Conservation (phyloP, 2,329 filamentous ascomycete species). For the Claviceps quebecensis region DNA sequence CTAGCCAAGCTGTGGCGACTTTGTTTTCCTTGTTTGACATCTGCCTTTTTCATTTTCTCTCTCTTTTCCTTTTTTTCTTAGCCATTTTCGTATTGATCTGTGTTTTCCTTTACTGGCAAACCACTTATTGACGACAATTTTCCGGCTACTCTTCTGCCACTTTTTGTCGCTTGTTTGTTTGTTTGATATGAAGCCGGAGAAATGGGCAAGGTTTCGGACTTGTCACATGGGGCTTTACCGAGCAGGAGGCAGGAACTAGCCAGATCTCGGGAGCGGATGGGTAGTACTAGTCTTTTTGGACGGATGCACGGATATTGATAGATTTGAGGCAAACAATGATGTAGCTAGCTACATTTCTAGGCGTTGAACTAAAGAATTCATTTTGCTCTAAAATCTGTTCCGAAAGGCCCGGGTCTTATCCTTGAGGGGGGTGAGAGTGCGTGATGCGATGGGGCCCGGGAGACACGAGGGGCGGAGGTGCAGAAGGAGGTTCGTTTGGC, state of each 20-base stretch:
- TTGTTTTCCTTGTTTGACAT: conserved; percentile 9
- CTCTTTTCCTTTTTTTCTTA: conserved; percentile 11
- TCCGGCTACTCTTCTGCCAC: background rate
- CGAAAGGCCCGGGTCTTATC: too few relatives aligned
- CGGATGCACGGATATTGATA: background rate
- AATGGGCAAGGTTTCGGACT: background rate
- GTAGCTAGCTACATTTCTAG: conserved; percentile 5
- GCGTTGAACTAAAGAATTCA: too few relatives aligned
- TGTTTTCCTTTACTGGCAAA: conserved; percentile 9
- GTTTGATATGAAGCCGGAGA: background rate
- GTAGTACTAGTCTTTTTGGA: background rate
- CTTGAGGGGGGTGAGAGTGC: too few relatives aligned
- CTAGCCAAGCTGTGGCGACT: conserved; percentile 16
- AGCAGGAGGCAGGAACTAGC: background rate
- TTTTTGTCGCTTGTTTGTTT: background rate
- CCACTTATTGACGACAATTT: conserved; percentile 14
- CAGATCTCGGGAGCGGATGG: background rate
- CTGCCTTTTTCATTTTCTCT: conserved; percentile 6
- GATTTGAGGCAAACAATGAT: background rate
- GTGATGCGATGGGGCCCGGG: too few relatives aligned
- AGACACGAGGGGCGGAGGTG: too few relatives aligned
- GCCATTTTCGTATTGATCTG: background rate
- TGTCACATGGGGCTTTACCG: background rate
- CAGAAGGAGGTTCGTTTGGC: too few relatives aligned
- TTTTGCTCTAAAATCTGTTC: too few relatives aligned